phyloP scores from a whole-genome alignment of 2,329 filamentous ascomycete genomes.

The Curvularia lunata region DNA sequence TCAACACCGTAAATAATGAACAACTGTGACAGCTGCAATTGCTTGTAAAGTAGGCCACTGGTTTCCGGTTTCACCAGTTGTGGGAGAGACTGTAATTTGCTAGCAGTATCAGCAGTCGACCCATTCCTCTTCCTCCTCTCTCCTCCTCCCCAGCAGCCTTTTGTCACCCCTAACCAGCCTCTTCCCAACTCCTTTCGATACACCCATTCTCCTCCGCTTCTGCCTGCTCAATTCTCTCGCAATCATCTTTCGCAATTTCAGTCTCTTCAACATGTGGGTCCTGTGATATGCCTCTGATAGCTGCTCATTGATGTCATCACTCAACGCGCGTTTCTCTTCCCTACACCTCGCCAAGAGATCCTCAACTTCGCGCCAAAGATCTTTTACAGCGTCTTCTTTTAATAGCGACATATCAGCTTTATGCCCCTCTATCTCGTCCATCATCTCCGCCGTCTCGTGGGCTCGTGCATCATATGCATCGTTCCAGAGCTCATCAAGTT shows the following conservation, averaged over 20 bases:
- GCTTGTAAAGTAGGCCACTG: no score
- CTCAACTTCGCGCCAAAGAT: conserved; percentile 4
- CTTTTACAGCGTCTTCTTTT: conserved; percentile 4
- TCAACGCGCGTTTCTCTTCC: neutral
- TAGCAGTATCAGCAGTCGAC: neutral
- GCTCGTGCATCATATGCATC: conserved; percentile 5
- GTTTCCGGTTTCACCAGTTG: no score
- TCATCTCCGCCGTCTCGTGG: conserved; percentile 5
- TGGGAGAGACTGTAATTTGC: no score
- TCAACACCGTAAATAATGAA: no score
- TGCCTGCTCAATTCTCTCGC: conserved; percentile 10
- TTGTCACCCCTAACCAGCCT: neutral
- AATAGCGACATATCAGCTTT: conserved; percentile 2
- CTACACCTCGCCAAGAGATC: neutral
- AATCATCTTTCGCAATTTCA: conserved; percentile 5
- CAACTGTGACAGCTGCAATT: no score
- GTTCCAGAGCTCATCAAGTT: neutral
- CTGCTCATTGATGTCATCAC: neutral
- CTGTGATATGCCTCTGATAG: conserved; percentile 1
- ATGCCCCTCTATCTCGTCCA: conserved; percentile 10
- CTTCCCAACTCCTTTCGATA: conserved; percentile 2
- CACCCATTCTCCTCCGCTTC: conserved; percentile 6
- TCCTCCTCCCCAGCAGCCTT: neutral
- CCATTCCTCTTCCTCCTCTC: neutral
- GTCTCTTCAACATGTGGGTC: conserved; percentile 5